Percentiles rank a stretch among this genome's conserved stretches.
Conservation (phyloP, 208 protist species). For the Leptomonas seymouri region DNA sequence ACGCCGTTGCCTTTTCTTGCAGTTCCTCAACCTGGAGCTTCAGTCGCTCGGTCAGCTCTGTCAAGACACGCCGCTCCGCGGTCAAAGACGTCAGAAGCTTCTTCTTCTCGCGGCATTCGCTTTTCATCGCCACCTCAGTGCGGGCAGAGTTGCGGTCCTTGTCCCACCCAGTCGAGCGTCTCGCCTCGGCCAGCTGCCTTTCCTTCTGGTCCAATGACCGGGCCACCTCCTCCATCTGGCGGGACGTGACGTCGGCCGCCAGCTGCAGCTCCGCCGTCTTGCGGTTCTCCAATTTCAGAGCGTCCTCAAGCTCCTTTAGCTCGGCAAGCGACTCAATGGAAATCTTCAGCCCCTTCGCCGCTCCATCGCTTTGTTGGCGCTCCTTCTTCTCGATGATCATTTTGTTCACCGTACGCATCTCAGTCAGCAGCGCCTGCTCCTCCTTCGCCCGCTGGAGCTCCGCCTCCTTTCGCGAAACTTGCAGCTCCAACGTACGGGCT, state of each 20-base stretch:
- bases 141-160: conserved; percentile 25
- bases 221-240: conserved; percentile 66
- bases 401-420: conserved; percentile 80
- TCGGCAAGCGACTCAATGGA: conserved; percentile 60
- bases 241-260: conserved; percentile 44
- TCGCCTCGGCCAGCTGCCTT: conserved; percentile 48
- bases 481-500: conserved; percentile 64
- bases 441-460: conserved; percentile 80
- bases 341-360: conserved; percentile 50
- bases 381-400: conserved; percentile 74
- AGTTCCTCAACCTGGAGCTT: conserved; percentile 55
- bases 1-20: conserved; percentile 40
- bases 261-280: conserved; percentile 63
- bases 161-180: conserved; percentile 66
- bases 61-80: conserved; percentile 30
- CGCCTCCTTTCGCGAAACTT: conserved; percentile 68
- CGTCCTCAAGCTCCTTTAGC: conserved; percentile 66
- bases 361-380: conserved; percentile 30
- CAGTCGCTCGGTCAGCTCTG: conserved; percentile 48
- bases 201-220: conserved; percentile 52
- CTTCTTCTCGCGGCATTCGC: conserved; percentile 55
- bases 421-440: conserved; percentile 74
- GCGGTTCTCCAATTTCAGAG: conserved; percentile 70
- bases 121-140: conserved; percentile 34
- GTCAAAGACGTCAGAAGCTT: conserved; percentile 36